Conservation (phyloP, 2,329 filamentous ascomycete genomes). For the Zarea fungicola region DNA sequence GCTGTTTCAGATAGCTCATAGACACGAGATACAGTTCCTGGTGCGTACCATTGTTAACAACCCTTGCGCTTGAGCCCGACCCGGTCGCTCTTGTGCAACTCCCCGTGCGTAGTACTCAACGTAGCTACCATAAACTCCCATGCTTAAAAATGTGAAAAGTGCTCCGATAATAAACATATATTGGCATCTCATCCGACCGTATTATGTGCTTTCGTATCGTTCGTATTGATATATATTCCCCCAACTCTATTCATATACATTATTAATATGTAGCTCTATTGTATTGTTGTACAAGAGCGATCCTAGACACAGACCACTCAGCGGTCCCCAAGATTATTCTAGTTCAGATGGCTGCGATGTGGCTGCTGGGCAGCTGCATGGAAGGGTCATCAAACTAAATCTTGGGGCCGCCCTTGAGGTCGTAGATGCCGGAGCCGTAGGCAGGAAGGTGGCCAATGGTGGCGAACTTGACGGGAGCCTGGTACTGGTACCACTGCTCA, state of each 20-base stretch:
- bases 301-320: conserved; percentile 2
- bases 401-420: conserved; percentile 48
- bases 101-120: too few species aligned
- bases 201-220: conserved; percentile 14
- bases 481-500: conserved; percentile 53
- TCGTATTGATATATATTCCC: conserved; percentile 23
- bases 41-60: too few species aligned
- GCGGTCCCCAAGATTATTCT: not conserved
- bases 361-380: conserved; percentile 54
- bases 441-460: conserved; percentile 48
- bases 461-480: conserved; percentile 51
- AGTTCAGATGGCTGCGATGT: conserved; percentile 50
- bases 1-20: too few species aligned
- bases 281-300: conserved; percentile 12
- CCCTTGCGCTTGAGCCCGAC: too few species aligned
- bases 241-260: conserved; percentile 17
- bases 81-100: too few species aligned
- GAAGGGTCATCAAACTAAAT: conserved; percentile 53
- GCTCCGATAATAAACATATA: too few species aligned
- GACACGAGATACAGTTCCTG: too few species aligned
- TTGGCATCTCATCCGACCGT: conserved; percentile 8
- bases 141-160: too few species aligned
- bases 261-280: conserved; percentile 14
- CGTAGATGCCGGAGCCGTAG: conserved; percentile 46
- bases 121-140: too few species aligned